These are phyloP conservation scores for Pythium grandisporangium DNA, from an alignment of 352 stramenopile genomes.

Conservation along the genomic window DNA sequence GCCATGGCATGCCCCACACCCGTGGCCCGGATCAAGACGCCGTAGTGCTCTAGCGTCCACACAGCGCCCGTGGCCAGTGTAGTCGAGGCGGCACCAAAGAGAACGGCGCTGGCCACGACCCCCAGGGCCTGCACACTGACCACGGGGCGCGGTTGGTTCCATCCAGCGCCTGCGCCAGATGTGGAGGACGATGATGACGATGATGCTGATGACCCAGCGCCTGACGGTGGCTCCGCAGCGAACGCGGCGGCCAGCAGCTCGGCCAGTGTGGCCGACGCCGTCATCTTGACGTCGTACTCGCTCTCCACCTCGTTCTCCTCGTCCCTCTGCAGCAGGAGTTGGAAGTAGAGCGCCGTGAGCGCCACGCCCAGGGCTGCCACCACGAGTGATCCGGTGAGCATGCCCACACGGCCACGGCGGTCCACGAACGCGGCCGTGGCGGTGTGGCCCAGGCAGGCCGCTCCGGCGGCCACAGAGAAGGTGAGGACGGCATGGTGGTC, in stretches of 20 bases:
- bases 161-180: too few relatives aligned
- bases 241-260: too few relatives aligned
- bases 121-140: slow-evolving; percentile 6
- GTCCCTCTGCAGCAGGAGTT: slow-evolving; percentile 5
- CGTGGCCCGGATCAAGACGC: slow-evolving; percentile 13
- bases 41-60: slow-evolving; percentile 15
- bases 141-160: too few relatives aligned
- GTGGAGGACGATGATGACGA: too few relatives aligned
- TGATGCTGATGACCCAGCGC: too few relatives aligned
- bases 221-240: too few relatives aligned
- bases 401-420: slow-evolving; percentile 6
- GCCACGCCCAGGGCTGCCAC: slow-evolving; percentile 6
- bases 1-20: slow-evolving; percentile 10
- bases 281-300: not conserved
- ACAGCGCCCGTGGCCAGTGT: slow-evolving; percentile 2
- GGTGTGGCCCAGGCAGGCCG: slow-evolving; percentile 3
- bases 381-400: slow-evolving; percentile 7
- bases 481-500: too few relatives aligned
- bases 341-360: too few relatives aligned
- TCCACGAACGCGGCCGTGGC: slow-evolving; percentile 9
- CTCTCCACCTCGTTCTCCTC: not conserved
- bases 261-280: not conserved
- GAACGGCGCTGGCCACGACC: not conserved
- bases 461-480: not conserved
- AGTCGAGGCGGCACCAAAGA: not conserved